phyloP scores from a whole-genome alignment of 495 filamentous ascomycete genomes.

The Xylaria bambusicola region DNA sequence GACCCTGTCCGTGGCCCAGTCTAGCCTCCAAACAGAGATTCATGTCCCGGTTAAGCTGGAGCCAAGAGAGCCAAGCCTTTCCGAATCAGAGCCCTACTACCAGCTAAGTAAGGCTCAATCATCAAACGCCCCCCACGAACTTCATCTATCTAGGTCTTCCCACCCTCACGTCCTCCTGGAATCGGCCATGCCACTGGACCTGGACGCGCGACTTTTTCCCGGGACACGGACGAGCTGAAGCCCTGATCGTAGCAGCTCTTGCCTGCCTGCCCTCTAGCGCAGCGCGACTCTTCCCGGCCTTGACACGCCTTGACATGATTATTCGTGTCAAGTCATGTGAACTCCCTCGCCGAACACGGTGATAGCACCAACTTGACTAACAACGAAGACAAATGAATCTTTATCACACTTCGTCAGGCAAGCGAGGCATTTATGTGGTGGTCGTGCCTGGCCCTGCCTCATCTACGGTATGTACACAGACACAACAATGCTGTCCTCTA shows the following conservation, averaged over 20 bases:
- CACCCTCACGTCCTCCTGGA: not conserved
- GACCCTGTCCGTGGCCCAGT: too few relatives aligned
- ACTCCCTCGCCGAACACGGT: slow-evolving; percentile 8
- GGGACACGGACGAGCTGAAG: slow-evolving; percentile 6
- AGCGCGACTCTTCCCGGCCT: not conserved
- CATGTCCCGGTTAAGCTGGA: too few relatives aligned
- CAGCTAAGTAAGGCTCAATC: too few relatives aligned
- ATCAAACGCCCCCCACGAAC: too few relatives aligned
- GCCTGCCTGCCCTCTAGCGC: not conserved
- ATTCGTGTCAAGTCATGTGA: slow-evolving; percentile 12
- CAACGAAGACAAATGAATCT: not conserved
- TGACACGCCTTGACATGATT: not conserved
- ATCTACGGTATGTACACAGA: too few relatives aligned
- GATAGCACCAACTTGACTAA: not conserved
- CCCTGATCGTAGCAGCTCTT: not conserved
- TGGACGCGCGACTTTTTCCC: not conserved
- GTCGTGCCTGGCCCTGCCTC: not conserved
- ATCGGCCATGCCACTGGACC: not conserved
- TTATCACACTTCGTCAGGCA: not conserved
- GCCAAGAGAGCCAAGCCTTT: too few relatives aligned
- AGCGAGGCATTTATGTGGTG: not conserved
- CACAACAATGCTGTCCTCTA: too few relatives aligned
- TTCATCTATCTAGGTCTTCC: too few relatives aligned
- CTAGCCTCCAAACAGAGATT: too few relatives aligned
- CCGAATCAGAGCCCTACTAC: too few relatives aligned